phyloP scores from a whole-genome alignment of 225 moss, liverwort and hornwort species.

The Climacium dendroides region DNA sequence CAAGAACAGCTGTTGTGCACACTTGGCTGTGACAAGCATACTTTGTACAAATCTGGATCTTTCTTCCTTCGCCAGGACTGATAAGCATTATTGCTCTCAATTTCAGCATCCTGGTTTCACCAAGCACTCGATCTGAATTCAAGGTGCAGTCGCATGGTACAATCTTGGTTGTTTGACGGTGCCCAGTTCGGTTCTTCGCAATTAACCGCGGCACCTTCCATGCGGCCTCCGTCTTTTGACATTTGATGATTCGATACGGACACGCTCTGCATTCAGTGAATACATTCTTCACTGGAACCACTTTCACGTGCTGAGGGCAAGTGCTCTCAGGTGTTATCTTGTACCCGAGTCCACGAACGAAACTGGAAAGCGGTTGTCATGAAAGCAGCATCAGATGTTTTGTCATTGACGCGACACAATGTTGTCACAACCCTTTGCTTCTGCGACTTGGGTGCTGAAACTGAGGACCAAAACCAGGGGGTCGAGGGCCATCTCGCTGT shows the following conservation, averaged over 20 bases:
- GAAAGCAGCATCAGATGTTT: neutral
- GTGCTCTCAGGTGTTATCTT: neutral
- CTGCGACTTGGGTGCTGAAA: slow-evolving; percentile 47
- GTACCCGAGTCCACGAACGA: neutral
- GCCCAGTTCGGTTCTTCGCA: neutral
- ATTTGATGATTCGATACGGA: neutral
- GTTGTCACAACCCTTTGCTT: slow-evolving; percentile 33
- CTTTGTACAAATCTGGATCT: slow-evolving; percentile 8
- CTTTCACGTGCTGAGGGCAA: neutral
- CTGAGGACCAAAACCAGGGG: slow-evolving; percentile 44
- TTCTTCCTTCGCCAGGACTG: neutral
- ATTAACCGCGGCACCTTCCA: neutral
- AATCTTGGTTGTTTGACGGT: neutral
- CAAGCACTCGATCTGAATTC: neutral
- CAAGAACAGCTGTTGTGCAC: neutral
- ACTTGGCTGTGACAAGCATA: neutral
- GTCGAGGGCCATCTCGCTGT: slow-evolving; percentile 41
- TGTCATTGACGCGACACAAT: neutral
- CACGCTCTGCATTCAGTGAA: neutral
- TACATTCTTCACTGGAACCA: neutral
- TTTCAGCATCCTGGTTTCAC: neutral
- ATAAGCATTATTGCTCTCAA: neutral
- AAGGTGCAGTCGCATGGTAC: neutral
- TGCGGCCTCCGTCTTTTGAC: neutral
- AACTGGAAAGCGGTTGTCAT: neutral